A percentile compares a stretch with the other conserved stretches of the same genome.
Conservation (phyloP, 2,329 filamentous ascomycete species). For the Claviceps pusilla region DNA sequence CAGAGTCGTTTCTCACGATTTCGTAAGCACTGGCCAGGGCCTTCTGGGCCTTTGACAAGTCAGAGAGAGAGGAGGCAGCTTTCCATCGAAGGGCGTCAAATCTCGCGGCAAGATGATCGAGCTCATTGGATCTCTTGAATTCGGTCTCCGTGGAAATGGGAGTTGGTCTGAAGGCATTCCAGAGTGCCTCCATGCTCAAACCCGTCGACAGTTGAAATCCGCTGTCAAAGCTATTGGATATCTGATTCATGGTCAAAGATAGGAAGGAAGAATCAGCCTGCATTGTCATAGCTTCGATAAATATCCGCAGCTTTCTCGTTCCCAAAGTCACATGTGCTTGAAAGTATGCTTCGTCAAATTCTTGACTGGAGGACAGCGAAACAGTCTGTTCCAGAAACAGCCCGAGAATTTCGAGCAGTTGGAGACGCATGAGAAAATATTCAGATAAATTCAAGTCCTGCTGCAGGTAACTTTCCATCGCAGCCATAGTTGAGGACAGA, state of each 20-base stretch:
- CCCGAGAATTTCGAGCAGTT: constrained; percentile 24
- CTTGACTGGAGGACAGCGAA: constrained; percentile 24
- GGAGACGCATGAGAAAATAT: constrained; percentile 5
- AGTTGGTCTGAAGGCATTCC: constrained; percentile 55
- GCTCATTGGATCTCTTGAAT: constrained; percentile 30
- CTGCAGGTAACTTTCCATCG: constrained; percentile 29
- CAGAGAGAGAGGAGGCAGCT: constrained; percentile 33
- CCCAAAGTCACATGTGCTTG: constrained; percentile 46
- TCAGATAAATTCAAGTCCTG: constrained; percentile 12
- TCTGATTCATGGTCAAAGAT: constrained; percentile 22
- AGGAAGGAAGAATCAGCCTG: constrained; percentile 23
- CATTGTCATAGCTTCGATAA: constrained; percentile 12
- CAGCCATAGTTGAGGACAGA: constrained; percentile 27
- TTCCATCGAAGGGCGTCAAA: constrained; percentile 50
- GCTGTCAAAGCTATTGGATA: constrained; percentile 46
- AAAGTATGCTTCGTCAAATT: constrained; percentile 49
- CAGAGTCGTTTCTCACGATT: constrained; percentile 30
- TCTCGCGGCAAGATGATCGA: constrained; percentile 40
- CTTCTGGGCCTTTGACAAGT: constrained; percentile 37
- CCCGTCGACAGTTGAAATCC: constrained; percentile 62
- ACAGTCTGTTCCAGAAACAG: constrained; percentile 43
- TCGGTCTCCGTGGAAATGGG: constrained; percentile 33
- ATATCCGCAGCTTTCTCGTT: constrained; percentile 25
- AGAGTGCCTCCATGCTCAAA: constrained; percentile 64
- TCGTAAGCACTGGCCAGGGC: constrained; percentile 42